Evolutionary conservation across 768 basidiomycete species (phyloP), one percentile per base, ranked within the genome.

Genomic region (Russula virescens): DNA sequence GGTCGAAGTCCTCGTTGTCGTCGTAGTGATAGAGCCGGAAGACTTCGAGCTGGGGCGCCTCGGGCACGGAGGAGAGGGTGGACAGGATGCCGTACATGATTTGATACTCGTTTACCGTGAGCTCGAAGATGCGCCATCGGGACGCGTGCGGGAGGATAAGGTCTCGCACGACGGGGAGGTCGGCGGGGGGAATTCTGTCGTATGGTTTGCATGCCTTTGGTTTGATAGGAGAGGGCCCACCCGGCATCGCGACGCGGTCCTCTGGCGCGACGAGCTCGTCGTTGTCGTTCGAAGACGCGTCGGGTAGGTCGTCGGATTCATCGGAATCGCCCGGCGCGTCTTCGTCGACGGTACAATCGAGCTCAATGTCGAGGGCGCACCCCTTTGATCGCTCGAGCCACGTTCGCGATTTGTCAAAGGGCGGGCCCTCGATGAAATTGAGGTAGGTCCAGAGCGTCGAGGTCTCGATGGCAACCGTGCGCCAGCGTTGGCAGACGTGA

Each of bases 401-500:
- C 13, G 70, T 71, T 48, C 70, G 67, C 5, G 80, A 77, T 56
- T 73, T 75, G 11, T 80, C 79, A 58, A 80, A 79, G 2, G 80
- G 79, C 3, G 76, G 72, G 26, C 71, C 75, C 42, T 74, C 72
- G 5, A 64, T 46, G 47, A 81, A 81, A 4, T 71, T 67, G 45
- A 88, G 74, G 34, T 62, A 71, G 13, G 80, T 81, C 86, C 86
- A 88, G 19, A 88, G 76, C 10, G 75, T 73, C 0, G 84, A 81
- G 0, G 80, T 81, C 34, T 78, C 78, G 31, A 87, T 58, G 3
- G 84, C 80, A 1, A 79, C 66, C 40, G 72, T 73, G 52, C 85
- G 82, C 86, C 86, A 87, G 60, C 79, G 81, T 26, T 68, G 73
- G 70, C 85, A 87, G 11, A 86, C 80, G 66, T 85, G 85, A 19